Evolutionary conservation across 305 asterid genomes (phyloP), one percentile per base, ranked within the genome.

Genomic region (Euphrasia arctica): DNA sequence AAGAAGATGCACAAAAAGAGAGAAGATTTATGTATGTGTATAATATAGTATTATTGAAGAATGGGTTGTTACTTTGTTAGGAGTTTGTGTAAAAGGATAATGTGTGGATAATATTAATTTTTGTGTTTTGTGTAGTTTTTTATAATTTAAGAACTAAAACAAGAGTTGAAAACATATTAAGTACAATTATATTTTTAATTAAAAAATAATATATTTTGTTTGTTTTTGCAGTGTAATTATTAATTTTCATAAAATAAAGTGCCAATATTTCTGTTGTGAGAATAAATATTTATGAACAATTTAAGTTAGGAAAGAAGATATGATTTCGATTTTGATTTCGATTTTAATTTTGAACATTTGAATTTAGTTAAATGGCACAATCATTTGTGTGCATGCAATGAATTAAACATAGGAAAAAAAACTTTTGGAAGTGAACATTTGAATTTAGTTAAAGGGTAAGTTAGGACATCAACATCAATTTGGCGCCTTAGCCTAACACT

Each of bases 391-490:
- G 22, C 22, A 18, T 18, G 22, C 22, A 18, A 18, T 18, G 22
- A 18, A 18, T 41, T 3, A 41, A 5, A 41, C 34, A 41, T 4
- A 41, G 6, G 8, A 6, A 41, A 41, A 42, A 42, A 18, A 31
- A 57, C 14, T n/a, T 12, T 63, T 43, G 60, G 42, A 61, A 66
- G 67, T 74, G 66, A 67, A 60, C 67, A 61, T 48, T 59, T 11
- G 65, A 61, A 49, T 67, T 36, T 63, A 60, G 70, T 74, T 74
- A 52, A 52, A 62, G 54, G 68, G 25, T 18, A 41, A 58, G 77
- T 73, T 76, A 59, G 74, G 66, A 63, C 60, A 69, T 79, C 79
- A 68, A 79, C 77, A 72, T 79, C 83, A 70, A 47, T 69, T 36
- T 60, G 70, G 67, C 68, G 77, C 68, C 75, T 67, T 64, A 36